A percentile compares a stretch with the other conserved stretches of the same genome.
These are phyloP conservation scores for Geotrichum phurueaensis DNA, from an alignment of 1,139 yeast genomes.

Conservation along the genomic window DNA sequence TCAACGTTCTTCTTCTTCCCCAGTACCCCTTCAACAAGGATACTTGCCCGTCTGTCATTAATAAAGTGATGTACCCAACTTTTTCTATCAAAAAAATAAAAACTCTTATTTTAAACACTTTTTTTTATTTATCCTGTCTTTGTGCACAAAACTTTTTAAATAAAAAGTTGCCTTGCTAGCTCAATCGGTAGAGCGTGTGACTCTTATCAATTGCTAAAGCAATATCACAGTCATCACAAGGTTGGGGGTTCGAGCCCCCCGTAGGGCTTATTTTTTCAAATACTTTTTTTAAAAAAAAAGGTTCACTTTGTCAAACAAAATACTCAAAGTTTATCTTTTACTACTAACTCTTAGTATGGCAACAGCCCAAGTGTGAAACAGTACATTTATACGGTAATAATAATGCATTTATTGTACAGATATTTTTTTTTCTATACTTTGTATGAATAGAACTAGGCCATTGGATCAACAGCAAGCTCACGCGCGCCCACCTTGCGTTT, in stretches of 20 bases:
- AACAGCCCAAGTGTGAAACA: not conserved
- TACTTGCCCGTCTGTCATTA: too few species aligned
- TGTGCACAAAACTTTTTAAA: not conserved
- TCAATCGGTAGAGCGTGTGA: constrained; percentile 11
- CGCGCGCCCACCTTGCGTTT: not conserved
- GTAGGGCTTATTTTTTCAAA: not conserved
- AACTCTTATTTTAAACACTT: too few species aligned
- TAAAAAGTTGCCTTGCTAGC: too few species aligned
- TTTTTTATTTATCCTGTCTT: too few species aligned
- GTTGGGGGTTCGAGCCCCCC: constrained; percentile 10
- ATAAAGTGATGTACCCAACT: too few species aligned
- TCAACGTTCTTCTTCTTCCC: too few species aligned
- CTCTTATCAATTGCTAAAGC: not conserved
- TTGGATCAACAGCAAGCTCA: not conserved
- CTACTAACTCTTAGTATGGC: not conserved
- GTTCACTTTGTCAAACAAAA: not conserved
- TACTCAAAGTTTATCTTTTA: not conserved
- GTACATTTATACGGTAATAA: not conserved
- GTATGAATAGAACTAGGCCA: not conserved
- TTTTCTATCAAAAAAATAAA: too few species aligned
- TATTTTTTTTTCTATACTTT: not conserved
- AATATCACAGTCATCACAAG: constrained; percentile 5
- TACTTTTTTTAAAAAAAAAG: too few species aligned
- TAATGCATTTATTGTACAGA: not conserved
- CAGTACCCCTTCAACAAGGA: too few species aligned